A percentile compares a stretch with the other conserved stretches of the same genome.
These are phyloP conservation scores for Mrakia frigida DNA, from an alignment of 768 basidiomycete species.

Conservation along the genomic window DNA sequence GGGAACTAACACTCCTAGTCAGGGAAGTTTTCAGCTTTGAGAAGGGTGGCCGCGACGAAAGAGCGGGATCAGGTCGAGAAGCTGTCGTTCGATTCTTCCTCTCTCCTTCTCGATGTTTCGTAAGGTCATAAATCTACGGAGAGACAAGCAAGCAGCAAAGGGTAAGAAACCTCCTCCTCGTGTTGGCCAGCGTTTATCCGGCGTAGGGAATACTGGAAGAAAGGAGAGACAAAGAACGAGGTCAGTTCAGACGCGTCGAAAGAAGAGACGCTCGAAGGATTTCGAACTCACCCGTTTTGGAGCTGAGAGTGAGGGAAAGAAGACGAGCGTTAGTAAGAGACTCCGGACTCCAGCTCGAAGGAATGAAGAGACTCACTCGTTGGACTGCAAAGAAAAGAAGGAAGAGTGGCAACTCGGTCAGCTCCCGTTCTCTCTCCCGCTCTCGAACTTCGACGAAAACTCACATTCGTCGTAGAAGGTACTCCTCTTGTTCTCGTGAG, in stretches of 20 bases:
- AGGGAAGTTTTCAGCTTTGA: no score
- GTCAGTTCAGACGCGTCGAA: background rate
- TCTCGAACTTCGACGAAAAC: background rate
- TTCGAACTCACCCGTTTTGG: constrained; percentile 21
- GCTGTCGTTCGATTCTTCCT: background rate
- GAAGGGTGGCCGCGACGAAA: background rate
- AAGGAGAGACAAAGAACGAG: background rate
- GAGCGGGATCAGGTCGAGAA: no score
- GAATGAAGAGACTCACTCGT: constrained; percentile 6
- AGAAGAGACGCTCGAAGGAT: background rate
- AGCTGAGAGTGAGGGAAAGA: background rate
- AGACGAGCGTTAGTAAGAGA: background rate
- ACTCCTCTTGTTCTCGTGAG: constrained; percentile 89
- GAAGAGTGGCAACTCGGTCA: background rate
- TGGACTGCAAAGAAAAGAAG: constrained; percentile 10
- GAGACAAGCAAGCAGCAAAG: background rate
- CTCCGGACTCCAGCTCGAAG: background rate
- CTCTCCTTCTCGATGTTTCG: background rate
- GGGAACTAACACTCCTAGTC: no score
- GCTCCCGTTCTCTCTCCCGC: background rate
- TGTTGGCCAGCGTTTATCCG: background rate
- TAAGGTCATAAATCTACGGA: no score
- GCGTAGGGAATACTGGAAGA: constrained; percentile 23
- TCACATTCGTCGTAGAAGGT: constrained; percentile 83
- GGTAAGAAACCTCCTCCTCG: background rate